Base-by-base conservation (phyloP, 192 early-diverging fungal species). In the Rhizophagus prolifer region DNA sequence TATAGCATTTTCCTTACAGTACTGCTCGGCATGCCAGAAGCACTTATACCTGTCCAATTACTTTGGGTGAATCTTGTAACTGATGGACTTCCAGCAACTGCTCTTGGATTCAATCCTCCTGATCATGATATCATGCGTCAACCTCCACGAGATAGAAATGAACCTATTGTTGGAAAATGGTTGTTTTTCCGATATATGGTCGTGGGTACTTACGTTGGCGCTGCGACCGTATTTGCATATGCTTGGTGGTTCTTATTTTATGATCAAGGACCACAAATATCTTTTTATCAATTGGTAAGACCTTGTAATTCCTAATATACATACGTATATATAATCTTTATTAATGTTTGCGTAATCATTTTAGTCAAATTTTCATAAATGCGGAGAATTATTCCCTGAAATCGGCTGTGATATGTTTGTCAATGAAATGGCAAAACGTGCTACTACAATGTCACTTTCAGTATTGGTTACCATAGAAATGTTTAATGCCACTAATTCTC, bases 221-320 rank as follows among this genome's bases (percentile, higher is more conserved):
- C 82, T 21, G 96, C 97, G 5, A 98, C 97, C 54, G 92, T 98
- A 21, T 95, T 95, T 91, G 98, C 94, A 26, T 98, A 98, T 79
- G 96, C 93, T 2, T 98, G 98, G 97, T 98, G 95, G 95, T 98
- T 95, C 83, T 92, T 99, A 89, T 97, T 91, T 79, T 97, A 97
- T 83, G 70, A 82, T 8, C 84, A 79, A n/a, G 96, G 96, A 34
- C 97, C 97, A 6, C 91, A 92, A 69, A 93, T 99, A 73, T 86
- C 89, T 31, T 99, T 91, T 82, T 83, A 91, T 75, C 93, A 99
- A 82, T 85, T 99, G 84, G 92, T 93, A 79, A 77, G 87, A 76
- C 21, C 31, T 69, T 41, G 2, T 41, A 70, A 36, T 69, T n/a
- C n/a, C n/a, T n/a, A n/a, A n/a, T 31, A 69, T 14, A 9, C 4